phyloP scores from a whole-genome alignment of 2,329 filamentous ascomycete species.

The Blumeriella jaapii region DNA sequence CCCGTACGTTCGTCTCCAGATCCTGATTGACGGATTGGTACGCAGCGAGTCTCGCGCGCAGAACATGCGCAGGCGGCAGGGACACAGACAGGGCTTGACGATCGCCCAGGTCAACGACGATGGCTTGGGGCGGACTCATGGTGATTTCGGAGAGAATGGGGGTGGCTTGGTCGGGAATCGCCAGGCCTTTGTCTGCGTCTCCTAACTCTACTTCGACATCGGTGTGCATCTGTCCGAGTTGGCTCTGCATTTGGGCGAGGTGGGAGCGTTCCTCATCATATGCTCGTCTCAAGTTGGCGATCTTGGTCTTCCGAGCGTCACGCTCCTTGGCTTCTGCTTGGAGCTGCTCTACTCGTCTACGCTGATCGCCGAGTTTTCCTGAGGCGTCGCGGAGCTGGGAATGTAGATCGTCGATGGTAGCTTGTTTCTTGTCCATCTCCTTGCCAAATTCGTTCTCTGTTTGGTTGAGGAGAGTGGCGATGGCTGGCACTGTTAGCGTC shows the following conservation, averaged over 20 bases:
- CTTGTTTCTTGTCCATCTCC: conserved; percentile 75
- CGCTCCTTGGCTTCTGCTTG: conserved; percentile 52
- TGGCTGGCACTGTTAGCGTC: conserved; percentile 44
- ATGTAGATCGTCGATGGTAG: conserved; percentile 72
- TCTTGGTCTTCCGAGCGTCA: conserved; percentile 55
- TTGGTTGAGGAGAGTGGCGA: conserved; percentile 70
- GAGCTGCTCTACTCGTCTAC: conserved; percentile 60
- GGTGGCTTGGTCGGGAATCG: conserved; percentile 16
- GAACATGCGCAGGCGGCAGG: conserved; percentile 46
- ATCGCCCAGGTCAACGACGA: conserved; percentile 33
- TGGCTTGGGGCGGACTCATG: conserved; percentile 28
- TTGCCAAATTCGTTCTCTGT: conserved; percentile 69
- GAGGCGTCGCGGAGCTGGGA: conserved; percentile 70
- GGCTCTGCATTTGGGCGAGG: conserved; percentile 36
- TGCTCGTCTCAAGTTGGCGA: conserved; percentile 66
- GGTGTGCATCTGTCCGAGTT: conserved; percentile 37
- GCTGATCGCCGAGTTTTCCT: conserved; percentile 64
- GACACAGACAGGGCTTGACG: conserved; percentile 26
- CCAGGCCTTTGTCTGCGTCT: conserved; percentile 27
- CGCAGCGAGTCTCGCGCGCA: conserved; percentile 59
- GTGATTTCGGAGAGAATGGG: conserved; percentile 22
- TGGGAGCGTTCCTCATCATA: conserved; percentile 56
- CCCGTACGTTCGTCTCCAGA: conserved; percentile 55
- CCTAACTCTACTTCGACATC: conserved; percentile 38
- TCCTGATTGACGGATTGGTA: conserved; percentile 57